Conservation (phyloP, 2,329 filamentous ascomycete species). For the Fusarium sp. region DNA sequence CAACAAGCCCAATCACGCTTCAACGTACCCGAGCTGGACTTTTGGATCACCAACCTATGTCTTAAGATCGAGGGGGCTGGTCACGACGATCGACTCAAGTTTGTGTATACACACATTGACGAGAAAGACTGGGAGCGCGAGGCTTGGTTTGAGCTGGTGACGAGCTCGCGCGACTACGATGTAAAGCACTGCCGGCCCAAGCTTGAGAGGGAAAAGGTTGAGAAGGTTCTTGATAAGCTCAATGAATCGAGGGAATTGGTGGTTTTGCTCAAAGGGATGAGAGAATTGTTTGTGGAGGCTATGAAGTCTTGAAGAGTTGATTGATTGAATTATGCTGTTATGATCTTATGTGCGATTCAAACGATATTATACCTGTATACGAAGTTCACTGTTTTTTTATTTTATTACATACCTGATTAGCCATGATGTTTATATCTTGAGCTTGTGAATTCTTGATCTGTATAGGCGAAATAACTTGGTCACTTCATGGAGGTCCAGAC, state of each 20-base stretch:
- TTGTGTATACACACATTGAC: slow-evolving; percentile 88
- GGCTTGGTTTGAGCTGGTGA: slow-evolving; percentile 93
- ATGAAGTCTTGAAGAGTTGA: slow-evolving; percentile 61
- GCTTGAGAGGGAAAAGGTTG: slow-evolving; percentile 81
- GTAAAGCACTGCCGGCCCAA: slow-evolving; percentile 85
- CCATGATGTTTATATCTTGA: neutral
- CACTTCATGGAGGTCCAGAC: neutral
- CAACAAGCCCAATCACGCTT: slow-evolving; percentile 86
- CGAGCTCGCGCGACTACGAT: slow-evolving; percentile 83
- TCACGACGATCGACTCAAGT: slow-evolving; percentile 85
- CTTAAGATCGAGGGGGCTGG: slow-evolving; percentile 90
- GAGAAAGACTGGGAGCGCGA: slow-evolving; percentile 89
- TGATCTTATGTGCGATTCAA: slow-evolving; percentile 19
- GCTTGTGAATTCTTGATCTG: neutral
- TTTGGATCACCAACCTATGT: slow-evolving; percentile 94
- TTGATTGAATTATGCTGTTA: slow-evolving; percentile 11
- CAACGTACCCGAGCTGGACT: slow-evolving; percentile 93
- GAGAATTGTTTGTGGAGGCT: slow-evolving; percentile 78
- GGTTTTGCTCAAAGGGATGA: slow-evolving; percentile 82
- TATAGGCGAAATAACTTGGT: too few relatives aligned
- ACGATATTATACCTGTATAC: slow-evolving; percentile 18
- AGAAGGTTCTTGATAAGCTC: slow-evolving; percentile 79
- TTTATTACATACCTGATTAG: neutral
- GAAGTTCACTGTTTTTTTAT: neutral
- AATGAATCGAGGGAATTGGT: slow-evolving; percentile 84